Conservation (phyloP, 495 filamentous ascomycete species). For the Annulohypoxylon maeteangense region DNA sequence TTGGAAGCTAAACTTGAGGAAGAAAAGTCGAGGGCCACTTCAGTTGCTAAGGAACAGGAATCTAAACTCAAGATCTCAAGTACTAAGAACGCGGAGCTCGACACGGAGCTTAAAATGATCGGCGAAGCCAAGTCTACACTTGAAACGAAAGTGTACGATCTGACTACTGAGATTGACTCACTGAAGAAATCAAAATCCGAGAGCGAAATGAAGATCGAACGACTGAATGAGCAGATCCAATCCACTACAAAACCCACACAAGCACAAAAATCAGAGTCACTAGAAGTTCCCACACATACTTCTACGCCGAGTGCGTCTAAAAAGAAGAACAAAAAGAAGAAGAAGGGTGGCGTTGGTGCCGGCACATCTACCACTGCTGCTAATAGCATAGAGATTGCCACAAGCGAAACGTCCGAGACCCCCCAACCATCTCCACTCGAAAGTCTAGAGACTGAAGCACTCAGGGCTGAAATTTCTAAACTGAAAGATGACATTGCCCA, state of each 20-base stretch:
- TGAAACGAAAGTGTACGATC: constrained; percentile 45
- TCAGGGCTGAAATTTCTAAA: constrained; percentile 54
- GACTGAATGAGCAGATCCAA: constrained; percentile 52
- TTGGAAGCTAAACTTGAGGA: constrained; percentile 64
- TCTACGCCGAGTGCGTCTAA: constrained; percentile 57
- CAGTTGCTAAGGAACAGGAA: constrained; percentile 54
- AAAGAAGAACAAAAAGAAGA: constrained; percentile 95
- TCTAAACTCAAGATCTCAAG: constrained; percentile 40
- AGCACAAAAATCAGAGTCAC: constrained; percentile 13
- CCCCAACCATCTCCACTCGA: constrained; percentile 41
- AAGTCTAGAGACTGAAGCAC: constrained; percentile 39
- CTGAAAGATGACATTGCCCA: constrained; percentile 72
- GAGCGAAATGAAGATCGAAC: constrained; percentile 46
- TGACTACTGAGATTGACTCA: constrained; percentile 51
- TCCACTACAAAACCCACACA: constrained; percentile 16
- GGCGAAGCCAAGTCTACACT: constrained; percentile 47
- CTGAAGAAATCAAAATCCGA: constrained; percentile 51
- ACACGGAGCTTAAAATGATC: constrained; percentile 48
- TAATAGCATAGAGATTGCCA: constrained; percentile 29
- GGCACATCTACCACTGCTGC: constrained; percentile 13
- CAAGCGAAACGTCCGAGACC: constrained; percentile 47
- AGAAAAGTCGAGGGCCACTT: constrained; percentile 55
- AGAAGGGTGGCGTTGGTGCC: constrained; percentile 65
- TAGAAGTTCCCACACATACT: constrained; percentile 32
- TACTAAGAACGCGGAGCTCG: constrained; percentile 52